Percentiles rank a stretch among this genome's conserved stretches.
Evolutionary conservation across 345 rosid species (phyloP).

Genomic region (Microcos paniculata): DNA sequence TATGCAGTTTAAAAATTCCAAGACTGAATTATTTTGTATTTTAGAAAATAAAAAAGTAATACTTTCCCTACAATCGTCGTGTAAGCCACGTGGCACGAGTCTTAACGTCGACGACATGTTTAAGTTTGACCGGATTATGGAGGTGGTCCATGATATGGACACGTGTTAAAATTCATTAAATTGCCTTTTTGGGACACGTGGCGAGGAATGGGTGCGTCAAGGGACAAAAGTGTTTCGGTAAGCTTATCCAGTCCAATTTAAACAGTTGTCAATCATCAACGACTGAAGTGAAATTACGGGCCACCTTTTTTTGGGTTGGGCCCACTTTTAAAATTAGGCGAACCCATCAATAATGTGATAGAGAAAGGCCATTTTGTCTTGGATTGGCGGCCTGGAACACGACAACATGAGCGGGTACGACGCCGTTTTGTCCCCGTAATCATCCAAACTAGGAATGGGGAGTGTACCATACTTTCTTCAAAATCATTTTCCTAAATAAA

Average conservation of each 20-base stretch:
- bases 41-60: not conserved
- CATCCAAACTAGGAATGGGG: too few relatives aligned
- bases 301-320: constrained; percentile 6
- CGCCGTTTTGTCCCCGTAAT: not conserved
- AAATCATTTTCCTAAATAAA: too few relatives aligned
- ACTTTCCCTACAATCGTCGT: not conserved
- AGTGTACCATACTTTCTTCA: too few relatives aligned
- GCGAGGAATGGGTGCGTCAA: too few relatives aligned
- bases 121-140: not conserved
- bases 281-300: not conserved
- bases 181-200: not conserved
- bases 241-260: not conserved
- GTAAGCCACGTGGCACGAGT: constrained; percentile 13
- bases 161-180: not conserved
- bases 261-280: not conserved
- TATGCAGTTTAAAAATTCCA: too few relatives aligned
- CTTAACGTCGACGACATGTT: constrained; percentile 12
- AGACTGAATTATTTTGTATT: not conserved
- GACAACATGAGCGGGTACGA: too few relatives aligned
- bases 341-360: constrained; percentile 7
- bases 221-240: too few relatives aligned
- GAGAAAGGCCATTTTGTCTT: not conserved
- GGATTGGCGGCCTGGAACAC: not conserved
- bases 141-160: not conserved
- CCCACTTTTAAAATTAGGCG: not conserved